These are phyloP conservation scores for Fagus crenata DNA, from an alignment of 306 rosid genomes.

Conservation along the genomic window DNA sequence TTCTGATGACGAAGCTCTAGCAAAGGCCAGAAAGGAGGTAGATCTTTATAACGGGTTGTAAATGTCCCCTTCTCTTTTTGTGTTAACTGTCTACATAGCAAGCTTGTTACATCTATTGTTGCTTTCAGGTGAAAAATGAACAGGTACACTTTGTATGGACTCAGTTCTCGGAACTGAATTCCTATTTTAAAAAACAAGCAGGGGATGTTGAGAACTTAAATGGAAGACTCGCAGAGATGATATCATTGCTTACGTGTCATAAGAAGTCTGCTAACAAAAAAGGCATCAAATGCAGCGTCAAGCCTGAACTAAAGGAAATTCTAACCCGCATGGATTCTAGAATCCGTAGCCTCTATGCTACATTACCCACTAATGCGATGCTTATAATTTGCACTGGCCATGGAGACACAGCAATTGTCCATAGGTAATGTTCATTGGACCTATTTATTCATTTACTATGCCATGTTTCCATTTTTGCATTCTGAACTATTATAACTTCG, in stretches of 20 bases:
- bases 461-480: not conserved
- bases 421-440: constrained; percentile 57
- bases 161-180: constrained; percentile 76
- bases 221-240: constrained; percentile 77
- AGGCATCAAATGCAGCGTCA: constrained; percentile 41
- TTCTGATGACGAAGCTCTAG: constrained; percentile 86
- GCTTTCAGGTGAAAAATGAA: constrained; percentile 74
- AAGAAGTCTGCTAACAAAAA: constrained; percentile 45
- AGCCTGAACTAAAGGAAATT: constrained; percentile 72
- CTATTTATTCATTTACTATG: not conserved
- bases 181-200: constrained; percentile 74
- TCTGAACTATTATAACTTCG: not conserved
- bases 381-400: constrained; percentile 91
- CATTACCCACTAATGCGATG: constrained; percentile 82
- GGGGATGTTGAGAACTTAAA: constrained; percentile 65
- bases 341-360: constrained; percentile 47
- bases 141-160: constrained; percentile 91
- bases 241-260: constrained; percentile 73
- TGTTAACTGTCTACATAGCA: not conserved
- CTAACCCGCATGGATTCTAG: constrained; percentile 68
- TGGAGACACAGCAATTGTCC: constrained; percentile 86
- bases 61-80: constrained; percentile 1
- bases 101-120: constrained; percentile 27
- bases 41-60: constrained; percentile 19
- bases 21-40: constrained; percentile 80